These are phyloP conservation scores for Harrya chromipes DNA, from an alignment of 768 basidiomycete species.

Conservation along the genomic window DNA sequence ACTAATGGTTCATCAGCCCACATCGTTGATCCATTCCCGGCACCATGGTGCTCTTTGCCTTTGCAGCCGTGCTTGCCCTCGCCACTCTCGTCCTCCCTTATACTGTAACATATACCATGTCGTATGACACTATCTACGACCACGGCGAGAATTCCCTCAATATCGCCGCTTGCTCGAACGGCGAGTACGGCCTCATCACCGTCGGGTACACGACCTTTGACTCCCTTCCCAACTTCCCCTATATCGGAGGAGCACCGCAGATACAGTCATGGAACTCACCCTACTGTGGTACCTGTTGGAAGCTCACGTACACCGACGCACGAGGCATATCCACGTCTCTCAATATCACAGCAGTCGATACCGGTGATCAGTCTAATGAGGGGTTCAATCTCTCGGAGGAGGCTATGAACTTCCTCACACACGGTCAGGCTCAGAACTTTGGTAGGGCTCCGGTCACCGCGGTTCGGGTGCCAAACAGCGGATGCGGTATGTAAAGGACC, in stretches of 20 bases:
- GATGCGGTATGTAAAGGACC: conserved; percentile 12
- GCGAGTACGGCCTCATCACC: conserved; percentile 47
- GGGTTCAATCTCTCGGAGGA: conserved; percentile 38
- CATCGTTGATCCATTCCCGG: neutral
- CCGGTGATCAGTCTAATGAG: conserved; percentile 24
- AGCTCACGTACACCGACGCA: conserved; percentile 42
- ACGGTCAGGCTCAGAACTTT: conserved; percentile 21
- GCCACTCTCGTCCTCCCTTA: conserved; percentile 1
- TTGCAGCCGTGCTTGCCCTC: conserved; percentile 8
- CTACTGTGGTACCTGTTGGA: conserved; percentile 61
- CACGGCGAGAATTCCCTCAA: conserved; percentile 36
- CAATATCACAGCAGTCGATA: conserved; percentile 52
- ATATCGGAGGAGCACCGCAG: conserved; percentile 54
- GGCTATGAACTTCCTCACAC: conserved; percentile 37
- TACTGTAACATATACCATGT: conserved; percentile 21
- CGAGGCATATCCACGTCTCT: conserved; percentile 35
- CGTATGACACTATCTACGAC: conserved; percentile 54
- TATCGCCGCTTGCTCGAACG: conserved; percentile 50
- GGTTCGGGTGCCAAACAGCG: conserved; percentile 10
- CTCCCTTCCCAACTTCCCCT: conserved; percentile 54
- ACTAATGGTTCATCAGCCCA: neutral
- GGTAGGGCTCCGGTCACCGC: conserved; percentile 27
- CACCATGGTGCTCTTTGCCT: conserved; percentile 7
- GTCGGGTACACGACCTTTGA: conserved; percentile 47
- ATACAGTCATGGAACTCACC: conserved; percentile 50